Evolutionary conservation across 192 early-diverging fungal genomes (phyloP), one percentile per base, ranked within the genome.

Genomic region (Backusella parvicylindrica): DNA sequence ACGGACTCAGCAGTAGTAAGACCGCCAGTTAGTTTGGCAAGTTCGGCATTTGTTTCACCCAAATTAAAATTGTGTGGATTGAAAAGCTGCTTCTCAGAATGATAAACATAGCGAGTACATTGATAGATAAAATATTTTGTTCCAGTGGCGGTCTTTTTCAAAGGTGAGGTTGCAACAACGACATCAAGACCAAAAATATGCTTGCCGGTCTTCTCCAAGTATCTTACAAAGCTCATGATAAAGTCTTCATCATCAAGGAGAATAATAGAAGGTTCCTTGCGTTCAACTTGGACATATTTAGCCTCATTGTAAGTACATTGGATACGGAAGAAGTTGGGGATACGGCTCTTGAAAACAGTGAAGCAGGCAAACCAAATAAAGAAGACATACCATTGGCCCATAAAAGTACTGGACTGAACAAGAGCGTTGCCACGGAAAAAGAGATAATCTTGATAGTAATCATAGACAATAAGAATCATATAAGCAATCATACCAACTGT

Each of bases 31-130:
- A 84, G 79, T 7, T 71, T 37, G 13, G 79, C 64, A 28, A 85
- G 63, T 43, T 81, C 81, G 47, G 77, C 50, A 75, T 87, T 83
- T 43, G 81, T 88, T 37, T 74, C 74, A 37, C 91, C 91, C 23
- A 93, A 78, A 21, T 84, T 68, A 71, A 88, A 90, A 31, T 74
- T 68, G 75, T 83, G 88, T 23, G 89, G 91, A 56, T 83, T 83
- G 82, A 92, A 94, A 28, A 77, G 75, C 33, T 79, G 72, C n/a
- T 75, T 67, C 30, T 82, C 74, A 2, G 83, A 79, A 75, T 90
- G 83, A 76, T 85, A 92, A 11, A 94, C 88, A 80, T 88, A 94
- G 47, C 92, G 89, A 26, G 91, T 88, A 80, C 90, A 94, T 77
- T 94, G 89, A 74, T 86, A 91, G 18, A 86, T 84, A 73, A 94